A percentile compares a stretch with the other conserved stretches of the same genome.
Evolutionary conservation across 352 stramenopile genomes (phyloP).

Genomic region (Discostella stelligera): DNA sequence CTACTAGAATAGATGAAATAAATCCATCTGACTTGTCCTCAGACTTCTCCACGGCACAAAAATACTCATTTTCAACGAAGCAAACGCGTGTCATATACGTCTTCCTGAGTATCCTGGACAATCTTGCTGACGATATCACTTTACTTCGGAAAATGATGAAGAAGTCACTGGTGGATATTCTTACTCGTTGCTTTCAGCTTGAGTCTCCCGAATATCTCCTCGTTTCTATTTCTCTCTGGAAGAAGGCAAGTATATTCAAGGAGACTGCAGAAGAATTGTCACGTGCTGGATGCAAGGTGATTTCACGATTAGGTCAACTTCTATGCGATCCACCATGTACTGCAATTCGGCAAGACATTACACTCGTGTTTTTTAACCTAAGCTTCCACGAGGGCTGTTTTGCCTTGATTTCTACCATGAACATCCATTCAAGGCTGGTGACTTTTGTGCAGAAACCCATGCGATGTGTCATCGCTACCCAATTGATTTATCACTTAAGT

Average conservation of each 20-base stretch:
- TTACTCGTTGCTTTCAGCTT: conserved; percentile 77
- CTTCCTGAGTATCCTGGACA: conserved; percentile 91
- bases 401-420: conserved; percentile 76
- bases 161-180: conserved; percentile 74
- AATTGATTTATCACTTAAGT: conserved; percentile 93
- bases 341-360: conserved; percentile 48
- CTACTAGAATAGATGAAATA: conserved; percentile 12
- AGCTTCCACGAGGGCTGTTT: conserved; percentile 87
- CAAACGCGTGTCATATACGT: conserved; percentile 92
- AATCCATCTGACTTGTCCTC: neutral
- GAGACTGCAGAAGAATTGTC: conserved; percentile 93
- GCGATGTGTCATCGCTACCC: conserved; percentile 86
- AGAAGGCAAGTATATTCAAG: conserved; percentile 92
- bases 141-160: conserved; percentile 95
- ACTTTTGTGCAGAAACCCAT: conserved; percentile 90
- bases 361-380: conserved; percentile 91
- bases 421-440: conserved; percentile 90
- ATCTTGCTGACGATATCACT: conserved; percentile 91
- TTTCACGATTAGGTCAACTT: conserved; percentile 60
- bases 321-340: conserved; percentile 58
- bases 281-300: conserved; percentile 66
- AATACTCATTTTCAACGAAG: conserved; percentile 21
- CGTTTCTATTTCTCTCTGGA: conserved; percentile 89
- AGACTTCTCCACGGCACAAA: conserved; percentile 9
- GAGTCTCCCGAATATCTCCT: conserved; percentile 88